Percentiles rank a stretch among this genome's conserved stretches.
Evolutionary conservation across 2,329 filamentous ascomycete species (phyloP).

Genomic region (Cytospora mali): DNA sequence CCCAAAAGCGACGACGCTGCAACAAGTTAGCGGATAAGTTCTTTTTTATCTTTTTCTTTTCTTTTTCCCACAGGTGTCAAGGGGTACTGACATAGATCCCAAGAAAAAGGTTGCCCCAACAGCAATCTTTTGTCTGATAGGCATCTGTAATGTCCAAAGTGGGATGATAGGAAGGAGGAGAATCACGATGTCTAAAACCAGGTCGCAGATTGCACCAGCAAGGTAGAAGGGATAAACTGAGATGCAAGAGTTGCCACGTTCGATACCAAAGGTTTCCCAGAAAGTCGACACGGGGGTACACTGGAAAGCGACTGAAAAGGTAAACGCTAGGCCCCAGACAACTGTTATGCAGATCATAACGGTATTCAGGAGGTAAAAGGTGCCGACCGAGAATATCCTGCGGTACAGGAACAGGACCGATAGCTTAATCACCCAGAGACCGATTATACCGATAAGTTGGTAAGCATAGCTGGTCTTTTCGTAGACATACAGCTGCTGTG

Average conservation of each 20-base stretch:
- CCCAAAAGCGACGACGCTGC: slow-evolving; percentile 9
- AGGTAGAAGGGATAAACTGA: background rate
- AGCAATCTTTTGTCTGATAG: slow-evolving; percentile 12
- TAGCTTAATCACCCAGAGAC: slow-evolving; percentile 10
- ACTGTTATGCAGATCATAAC: slow-evolving; percentile 1
- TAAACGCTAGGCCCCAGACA: slow-evolving; percentile 7
- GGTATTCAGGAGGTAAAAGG: slow-evolving; percentile 2
- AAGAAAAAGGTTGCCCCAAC: slow-evolving; percentile 16
- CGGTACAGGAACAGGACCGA: slow-evolving; percentile 15
- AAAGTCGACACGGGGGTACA: background rate
- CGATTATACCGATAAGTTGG: slow-evolving; percentile 1
- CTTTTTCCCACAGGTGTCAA: too few species aligned
- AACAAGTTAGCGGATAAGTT: background rate
- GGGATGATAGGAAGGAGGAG: slow-evolving; percentile 13
- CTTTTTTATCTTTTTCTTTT: too few species aligned
- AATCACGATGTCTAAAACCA: slow-evolving; percentile 20
- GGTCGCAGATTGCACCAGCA: slow-evolving; percentile 57
- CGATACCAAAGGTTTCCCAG: slow-evolving; percentile 9
- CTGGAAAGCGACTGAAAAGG: background rate
- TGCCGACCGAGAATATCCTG: background rate
- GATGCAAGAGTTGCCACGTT: background rate
- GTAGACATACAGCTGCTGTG: slow-evolving; percentile 5
- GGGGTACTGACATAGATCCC: slow-evolving; percentile 8
- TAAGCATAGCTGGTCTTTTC: slow-evolving; percentile 8
- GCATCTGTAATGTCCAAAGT: slow-evolving; percentile 12